A percentile compares a stretch with the other conserved stretches of the same genome.
phyloP scores from a whole-genome alignment of 2,329 filamentous ascomycete species.

The Botrytis byssoidea region DNA sequence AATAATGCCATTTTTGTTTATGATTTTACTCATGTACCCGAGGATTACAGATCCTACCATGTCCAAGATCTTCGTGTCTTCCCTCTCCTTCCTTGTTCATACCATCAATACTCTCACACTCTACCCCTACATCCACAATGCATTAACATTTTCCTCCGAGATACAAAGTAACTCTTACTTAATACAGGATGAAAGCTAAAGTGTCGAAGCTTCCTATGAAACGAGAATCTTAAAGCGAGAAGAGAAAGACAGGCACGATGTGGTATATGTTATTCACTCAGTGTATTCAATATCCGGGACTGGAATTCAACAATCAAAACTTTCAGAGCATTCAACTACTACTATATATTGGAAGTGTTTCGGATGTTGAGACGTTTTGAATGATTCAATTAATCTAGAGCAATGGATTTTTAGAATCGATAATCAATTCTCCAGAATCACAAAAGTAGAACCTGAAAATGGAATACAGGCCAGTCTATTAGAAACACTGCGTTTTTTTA shows the following conservation, averaged over 20 bases:
- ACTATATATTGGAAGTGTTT: background rate
- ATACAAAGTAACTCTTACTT: background rate
- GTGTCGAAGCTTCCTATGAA: background rate
- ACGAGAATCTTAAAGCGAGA: background rate
- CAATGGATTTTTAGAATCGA: background rate
- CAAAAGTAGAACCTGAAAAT: background rate
- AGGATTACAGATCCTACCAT: background rate
- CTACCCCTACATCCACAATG: background rate
- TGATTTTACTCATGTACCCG: background rate
- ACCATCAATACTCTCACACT: background rate
- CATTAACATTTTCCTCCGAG: background rate
- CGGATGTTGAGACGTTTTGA: background rate
- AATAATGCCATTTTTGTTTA: background rate
- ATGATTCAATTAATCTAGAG: background rate
- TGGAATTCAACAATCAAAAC: background rate
- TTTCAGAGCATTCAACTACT: background rate
- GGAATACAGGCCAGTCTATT: background rate
- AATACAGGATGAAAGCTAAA: background rate
- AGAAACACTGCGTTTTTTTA: background rate
- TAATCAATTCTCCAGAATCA: background rate
- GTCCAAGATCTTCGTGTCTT: background rate
- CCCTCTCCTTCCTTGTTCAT: too few species aligned
- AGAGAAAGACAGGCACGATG: background rate
- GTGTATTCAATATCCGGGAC: background rate
- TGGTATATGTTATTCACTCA: background rate